Percentiles rank a stretch among this genome's conserved stretches.
Evolutionary conservation across 1,284 basidiomycete species (phyloP).

Genomic region (Sanguinoderma infundibulare): DNA sequence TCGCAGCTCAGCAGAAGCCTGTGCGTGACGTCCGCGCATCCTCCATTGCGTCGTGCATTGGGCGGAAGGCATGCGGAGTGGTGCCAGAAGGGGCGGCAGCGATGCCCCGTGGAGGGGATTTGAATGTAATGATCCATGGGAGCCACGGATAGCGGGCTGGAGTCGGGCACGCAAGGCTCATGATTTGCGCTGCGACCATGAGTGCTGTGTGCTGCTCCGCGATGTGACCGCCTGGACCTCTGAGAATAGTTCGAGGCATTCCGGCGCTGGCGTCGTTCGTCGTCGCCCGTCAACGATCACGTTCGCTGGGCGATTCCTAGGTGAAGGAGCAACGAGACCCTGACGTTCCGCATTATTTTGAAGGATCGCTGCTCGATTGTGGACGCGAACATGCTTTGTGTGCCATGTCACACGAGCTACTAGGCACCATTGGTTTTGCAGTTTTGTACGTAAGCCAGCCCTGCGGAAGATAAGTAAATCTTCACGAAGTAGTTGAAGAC

Average conservation of each 20-base stretch:
- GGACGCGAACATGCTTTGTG: neutral
- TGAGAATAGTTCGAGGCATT: neutral
- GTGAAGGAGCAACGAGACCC: neutral
- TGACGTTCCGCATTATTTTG: neutral
- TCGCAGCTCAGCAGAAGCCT: constrained; percentile 6
- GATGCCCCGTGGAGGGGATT: constrained; percentile 7
- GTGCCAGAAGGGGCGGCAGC: constrained; percentile 8
- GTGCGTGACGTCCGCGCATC: constrained; percentile 13
- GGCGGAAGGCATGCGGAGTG: neutral
- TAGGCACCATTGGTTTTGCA: neutral
- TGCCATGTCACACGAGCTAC: constrained; percentile 8
- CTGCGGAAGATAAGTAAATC: constrained; percentile 9
- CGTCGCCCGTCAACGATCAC: neutral
- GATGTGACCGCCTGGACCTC: neutral
- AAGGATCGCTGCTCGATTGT: neutral
- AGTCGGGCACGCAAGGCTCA: constrained; percentile 13
- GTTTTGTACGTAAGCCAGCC: constrained; percentile 4
- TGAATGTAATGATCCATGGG: constrained; percentile 10
- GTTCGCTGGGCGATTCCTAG: neutral
- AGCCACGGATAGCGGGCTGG: neutral
- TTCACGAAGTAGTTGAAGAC: neutral
- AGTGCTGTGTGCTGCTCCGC: neutral
- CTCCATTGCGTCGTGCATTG: neutral
- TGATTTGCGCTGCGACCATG: constrained; percentile 21
- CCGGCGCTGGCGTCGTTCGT: neutral